phyloP scores from a whole-genome alignment of 495 filamentous ascomycete genomes.

The Talaromyces stipitatus region DNA sequence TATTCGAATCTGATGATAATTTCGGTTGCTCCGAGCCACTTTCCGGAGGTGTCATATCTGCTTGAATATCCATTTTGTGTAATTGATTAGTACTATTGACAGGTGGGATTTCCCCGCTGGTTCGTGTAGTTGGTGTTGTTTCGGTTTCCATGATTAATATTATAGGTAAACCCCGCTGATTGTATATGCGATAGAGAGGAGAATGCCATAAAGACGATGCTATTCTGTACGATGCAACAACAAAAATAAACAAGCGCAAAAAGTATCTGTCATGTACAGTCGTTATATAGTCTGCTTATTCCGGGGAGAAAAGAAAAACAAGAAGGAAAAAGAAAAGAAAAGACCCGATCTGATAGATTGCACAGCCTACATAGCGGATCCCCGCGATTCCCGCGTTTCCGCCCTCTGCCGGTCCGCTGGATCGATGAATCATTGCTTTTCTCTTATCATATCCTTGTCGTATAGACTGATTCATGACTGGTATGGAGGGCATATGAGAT shows the following conservation, averaged over 20 bases:
- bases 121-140: background rate
- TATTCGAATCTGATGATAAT: background rate
- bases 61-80: background rate
- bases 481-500: too few relatives aligned
- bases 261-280: too few relatives aligned
- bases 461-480: too few relatives aligned
- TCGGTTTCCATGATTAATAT: background rate
- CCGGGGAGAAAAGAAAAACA: background rate
- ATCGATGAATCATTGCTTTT: too few relatives aligned
- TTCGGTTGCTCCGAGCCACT: background rate
- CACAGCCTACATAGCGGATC: constrained; percentile 1
- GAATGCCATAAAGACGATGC: background rate
- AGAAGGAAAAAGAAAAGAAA: background rate
- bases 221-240: background rate
- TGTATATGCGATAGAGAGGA: background rate
- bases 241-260: background rate
- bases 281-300: too few relatives aligned
- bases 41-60: background rate
- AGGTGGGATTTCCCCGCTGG: background rate
- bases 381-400: background rate
- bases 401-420: background rate
- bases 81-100: background rate
- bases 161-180: background rate
- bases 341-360: background rate
- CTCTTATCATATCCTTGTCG: too few relatives aligned